These are phyloP conservation scores for Claviceps fusiformis DNA, from an alignment of 2,329 filamentous ascomycete species.

Conservation along the genomic window DNA sequence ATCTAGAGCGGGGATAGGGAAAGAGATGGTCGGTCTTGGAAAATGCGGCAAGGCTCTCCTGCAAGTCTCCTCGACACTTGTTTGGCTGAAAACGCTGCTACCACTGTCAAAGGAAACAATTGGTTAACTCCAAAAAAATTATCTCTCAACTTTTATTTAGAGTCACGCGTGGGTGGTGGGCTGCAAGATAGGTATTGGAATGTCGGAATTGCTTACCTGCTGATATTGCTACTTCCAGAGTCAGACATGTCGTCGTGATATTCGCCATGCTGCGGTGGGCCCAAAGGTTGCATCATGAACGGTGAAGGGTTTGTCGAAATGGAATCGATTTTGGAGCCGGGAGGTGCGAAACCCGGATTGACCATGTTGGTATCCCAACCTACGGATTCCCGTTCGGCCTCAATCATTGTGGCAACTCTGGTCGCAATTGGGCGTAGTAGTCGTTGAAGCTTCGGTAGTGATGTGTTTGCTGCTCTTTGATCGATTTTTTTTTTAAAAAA, in stretches of 20 bases:
- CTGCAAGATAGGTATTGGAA: background rate
- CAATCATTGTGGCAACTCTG: conserved; percentile 7
- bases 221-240: conserved; percentile 7
- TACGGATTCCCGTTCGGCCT: conserved; percentile 7
- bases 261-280: background rate
- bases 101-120: background rate
- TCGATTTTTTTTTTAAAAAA: too few species aligned
- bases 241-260: conserved; percentile 7
- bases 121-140: conserved; percentile 1
- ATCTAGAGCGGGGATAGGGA: conserved; percentile 31
- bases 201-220: conserved; percentile 2
- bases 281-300: conserved; percentile 1
- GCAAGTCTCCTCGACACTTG: conserved; percentile 24
- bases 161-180: background rate
- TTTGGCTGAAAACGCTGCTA: conserved; percentile 8
- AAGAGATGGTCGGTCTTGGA: conserved; percentile 26
- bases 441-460: conserved; percentile 16
- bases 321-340: background rate
- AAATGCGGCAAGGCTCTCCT: conserved; percentile 26
- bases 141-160: too few species aligned
- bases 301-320: background rate
- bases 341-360: conserved; percentile 4
- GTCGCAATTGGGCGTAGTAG: background rate
- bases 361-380: conserved; percentile 20
- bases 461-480: conserved; percentile 8